Evolutionary conservation across 164 flowering plant species (phyloP).

Genomic region (Umbilicus rupestris): DNA sequence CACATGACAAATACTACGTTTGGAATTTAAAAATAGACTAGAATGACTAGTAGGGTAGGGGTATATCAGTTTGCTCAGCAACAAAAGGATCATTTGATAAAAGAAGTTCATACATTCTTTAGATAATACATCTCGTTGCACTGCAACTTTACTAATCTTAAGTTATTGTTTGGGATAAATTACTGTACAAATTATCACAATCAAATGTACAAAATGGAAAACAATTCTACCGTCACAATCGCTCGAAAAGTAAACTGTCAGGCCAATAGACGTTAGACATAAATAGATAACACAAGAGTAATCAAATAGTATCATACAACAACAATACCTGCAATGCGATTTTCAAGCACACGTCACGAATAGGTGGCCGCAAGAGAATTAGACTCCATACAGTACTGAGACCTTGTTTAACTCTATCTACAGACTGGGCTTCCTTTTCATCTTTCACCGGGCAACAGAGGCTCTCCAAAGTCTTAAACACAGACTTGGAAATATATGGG

Average conservation of each 20-base stretch:
- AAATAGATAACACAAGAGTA: slow-evolving; percentile 1
- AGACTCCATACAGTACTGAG: slow-evolving; percentile 89
- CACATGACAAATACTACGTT: background rate
- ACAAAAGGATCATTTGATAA: too few relatives aligned
- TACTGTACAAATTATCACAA: background rate
- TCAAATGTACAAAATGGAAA: background rate
- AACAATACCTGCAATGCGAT: slow-evolving; percentile 75
- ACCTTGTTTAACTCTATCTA: slow-evolving; percentile 95
- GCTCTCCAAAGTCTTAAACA: slow-evolving; percentile 54
- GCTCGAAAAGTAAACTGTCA: background rate
- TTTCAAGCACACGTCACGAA: slow-evolving; percentile 75
- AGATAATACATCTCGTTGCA: too few relatives aligned
- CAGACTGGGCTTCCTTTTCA: slow-evolving; percentile 63
- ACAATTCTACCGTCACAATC: too few relatives aligned
- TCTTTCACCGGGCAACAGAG: slow-evolving; percentile 73
- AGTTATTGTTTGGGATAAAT: too few relatives aligned
- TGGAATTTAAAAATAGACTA: background rate
- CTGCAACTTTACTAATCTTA: too few relatives aligned
- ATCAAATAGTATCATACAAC: background rate
- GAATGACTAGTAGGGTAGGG: too few relatives aligned
- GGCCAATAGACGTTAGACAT: background rate
- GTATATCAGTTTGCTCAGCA: too few relatives aligned
- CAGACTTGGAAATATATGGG: slow-evolving; percentile 74
- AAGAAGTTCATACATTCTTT: too few relatives aligned
- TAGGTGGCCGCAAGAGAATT: slow-evolving; percentile 69